Evolutionary conservation across 177 flowering plant genomes (phyloP).

Genomic region (Vitis hybrid): DNA sequence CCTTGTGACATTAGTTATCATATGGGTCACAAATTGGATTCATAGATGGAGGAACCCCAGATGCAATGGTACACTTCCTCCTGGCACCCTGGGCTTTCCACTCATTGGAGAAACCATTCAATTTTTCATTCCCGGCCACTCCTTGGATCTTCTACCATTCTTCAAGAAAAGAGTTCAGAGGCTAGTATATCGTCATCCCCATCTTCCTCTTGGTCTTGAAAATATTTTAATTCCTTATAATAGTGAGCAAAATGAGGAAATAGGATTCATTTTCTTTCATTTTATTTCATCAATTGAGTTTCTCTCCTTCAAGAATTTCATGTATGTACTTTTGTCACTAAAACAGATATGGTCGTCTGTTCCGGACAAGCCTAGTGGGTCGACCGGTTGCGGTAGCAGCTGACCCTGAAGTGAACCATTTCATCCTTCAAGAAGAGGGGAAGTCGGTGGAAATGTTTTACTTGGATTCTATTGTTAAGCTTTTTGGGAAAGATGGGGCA

Average conservation of each 20-base stretch:
- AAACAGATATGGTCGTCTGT: constrained; percentile 11
- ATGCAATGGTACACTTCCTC: constrained; percentile 14
- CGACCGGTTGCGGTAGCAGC: constrained; percentile 15
- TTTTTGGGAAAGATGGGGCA: neutral
- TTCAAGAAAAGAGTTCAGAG: constrained; percentile 11
- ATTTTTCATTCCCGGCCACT: constrained; percentile 8
- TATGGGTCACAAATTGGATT: too few species aligned
- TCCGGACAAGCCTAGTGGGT: constrained; percentile 17
- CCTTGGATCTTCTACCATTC: constrained; percentile 11
- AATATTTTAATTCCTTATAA: too few species aligned
- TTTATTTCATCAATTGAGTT: neutral
- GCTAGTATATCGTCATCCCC: neutral
- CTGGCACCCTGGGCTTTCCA: constrained; percentile 32
- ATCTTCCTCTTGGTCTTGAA: neutral
- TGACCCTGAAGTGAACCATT: constrained; percentile 20
- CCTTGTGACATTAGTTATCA: too few species aligned
- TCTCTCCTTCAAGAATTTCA: too few species aligned
- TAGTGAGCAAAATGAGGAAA: too few species aligned
- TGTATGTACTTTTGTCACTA: too few species aligned
- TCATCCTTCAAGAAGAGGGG: constrained; percentile 20
- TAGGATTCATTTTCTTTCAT: neutral
- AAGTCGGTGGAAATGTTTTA: constrained; percentile 13
- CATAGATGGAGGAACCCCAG: constrained; percentile 2
- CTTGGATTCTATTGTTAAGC: constrained; percentile 8
- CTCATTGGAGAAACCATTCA: constrained; percentile 26